Evolutionary conservation across 192 early-diverging fungal species (phyloP).

Genomic region (Pilaira anomala): DNA sequence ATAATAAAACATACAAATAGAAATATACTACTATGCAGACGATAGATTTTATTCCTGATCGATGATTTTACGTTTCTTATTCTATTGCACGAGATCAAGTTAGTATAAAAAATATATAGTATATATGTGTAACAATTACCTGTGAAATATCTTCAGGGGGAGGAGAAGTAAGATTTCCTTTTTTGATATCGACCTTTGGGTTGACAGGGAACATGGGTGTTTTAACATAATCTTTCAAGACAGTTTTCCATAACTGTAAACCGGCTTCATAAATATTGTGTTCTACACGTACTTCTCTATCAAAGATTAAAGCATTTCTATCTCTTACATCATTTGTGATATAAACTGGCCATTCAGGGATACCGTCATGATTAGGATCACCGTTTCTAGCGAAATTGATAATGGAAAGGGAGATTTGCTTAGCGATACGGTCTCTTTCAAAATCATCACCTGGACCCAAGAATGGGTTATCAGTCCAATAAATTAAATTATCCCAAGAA

Average conservation of each 20-base stretch:
- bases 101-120: neutral
- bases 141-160: too few relatives aligned
- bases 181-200: neutral
- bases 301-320: constrained; percentile 19
- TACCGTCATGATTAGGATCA: constrained; percentile 37
- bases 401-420: constrained; percentile 34
- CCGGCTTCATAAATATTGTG: constrained; percentile 23
- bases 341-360: constrained; percentile 28
- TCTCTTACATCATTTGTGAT: neutral
- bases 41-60: neutral
- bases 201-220: constrained; percentile 22
- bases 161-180: neutral
- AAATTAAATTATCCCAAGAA: constrained; percentile 24
- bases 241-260: constrained; percentile 14
- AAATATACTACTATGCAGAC: too few relatives aligned
- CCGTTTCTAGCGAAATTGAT: constrained; percentile 40
- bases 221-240: constrained; percentile 16
- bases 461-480: constrained; percentile 28
- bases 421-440: constrained; percentile 39
- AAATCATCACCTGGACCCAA: constrained; percentile 21
- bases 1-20: too few relatives aligned
- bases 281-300: constrained; percentile 19
- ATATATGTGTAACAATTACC: neutral
- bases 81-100: neutral
- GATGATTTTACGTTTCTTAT: neutral